Conservation (phyloP, 345 rosid species). For the Brassica nigra region DNA sequence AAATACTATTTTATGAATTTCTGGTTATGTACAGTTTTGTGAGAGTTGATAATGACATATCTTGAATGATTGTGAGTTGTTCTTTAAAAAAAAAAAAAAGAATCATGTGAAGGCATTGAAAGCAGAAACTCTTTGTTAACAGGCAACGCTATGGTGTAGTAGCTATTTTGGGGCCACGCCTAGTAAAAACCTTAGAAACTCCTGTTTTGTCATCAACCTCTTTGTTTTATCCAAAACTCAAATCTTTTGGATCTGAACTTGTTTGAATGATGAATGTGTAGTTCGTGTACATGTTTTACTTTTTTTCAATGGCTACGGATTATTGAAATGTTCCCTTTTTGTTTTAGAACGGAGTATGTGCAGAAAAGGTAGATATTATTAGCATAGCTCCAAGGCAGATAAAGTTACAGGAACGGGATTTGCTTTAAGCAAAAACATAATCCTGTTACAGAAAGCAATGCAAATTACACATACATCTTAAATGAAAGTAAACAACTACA, state of each 20-base stretch:
- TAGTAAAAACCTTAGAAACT: constrained; percentile 38
- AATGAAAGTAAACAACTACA: constrained; percentile 19
- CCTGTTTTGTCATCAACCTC: constrained; percentile 35
- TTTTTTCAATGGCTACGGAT: background rate
- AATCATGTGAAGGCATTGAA: constrained; percentile 40
- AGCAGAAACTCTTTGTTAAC: constrained; percentile 34
- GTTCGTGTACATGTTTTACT: constrained; percentile 5
- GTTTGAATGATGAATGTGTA: constrained; percentile 2
- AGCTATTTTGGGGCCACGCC: constrained; percentile 44
- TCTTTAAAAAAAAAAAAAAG: constrained; percentile 2
- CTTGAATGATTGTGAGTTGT: constrained; percentile 34
- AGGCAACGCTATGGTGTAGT: constrained; percentile 35
- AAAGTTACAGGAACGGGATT: constrained; percentile 34
- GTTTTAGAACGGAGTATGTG: constrained; percentile 25
- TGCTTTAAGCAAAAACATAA: constrained; percentile 30
- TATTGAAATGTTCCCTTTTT: constrained; percentile 11
- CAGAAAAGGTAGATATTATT: constrained; percentile 26
- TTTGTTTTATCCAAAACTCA: constrained; percentile 23
- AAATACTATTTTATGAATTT: constrained; percentile 16
- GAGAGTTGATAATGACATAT: constrained; percentile 33
- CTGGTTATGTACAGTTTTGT: constrained; percentile 16
- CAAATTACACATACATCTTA: constrained; percentile 19
- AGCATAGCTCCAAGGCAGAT: constrained; percentile 27
- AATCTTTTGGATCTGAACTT: constrained; percentile 24
- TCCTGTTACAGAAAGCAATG: constrained; percentile 21